phyloP scores from a whole-genome alignment of 2,329 filamentous ascomycete genomes.

The Fusarium denticulatum region DNA sequence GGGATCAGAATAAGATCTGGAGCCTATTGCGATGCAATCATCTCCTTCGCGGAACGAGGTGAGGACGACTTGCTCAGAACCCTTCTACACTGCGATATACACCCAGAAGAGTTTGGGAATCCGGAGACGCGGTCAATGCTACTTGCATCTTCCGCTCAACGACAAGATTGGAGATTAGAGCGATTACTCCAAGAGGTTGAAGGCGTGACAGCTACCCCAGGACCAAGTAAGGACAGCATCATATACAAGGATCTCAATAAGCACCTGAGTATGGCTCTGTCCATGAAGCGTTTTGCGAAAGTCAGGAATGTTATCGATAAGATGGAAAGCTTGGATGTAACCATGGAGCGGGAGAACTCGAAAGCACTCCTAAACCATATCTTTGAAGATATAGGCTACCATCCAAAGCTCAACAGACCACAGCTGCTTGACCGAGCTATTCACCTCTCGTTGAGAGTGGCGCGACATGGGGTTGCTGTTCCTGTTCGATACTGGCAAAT shows the following conservation, averaged over 20 bases:
- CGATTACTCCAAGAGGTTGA: slow-evolving; percentile 58
- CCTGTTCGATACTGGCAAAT: slow-evolving; percentile 54
- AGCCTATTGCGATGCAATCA: slow-evolving; percentile 72
- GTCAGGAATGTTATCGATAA: slow-evolving; percentile 45
- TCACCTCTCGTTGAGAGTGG: slow-evolving; percentile 42
- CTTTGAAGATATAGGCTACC: slow-evolving; percentile 44
- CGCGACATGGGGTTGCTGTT: slow-evolving; percentile 48
- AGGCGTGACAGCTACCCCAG: slow-evolving; percentile 11
- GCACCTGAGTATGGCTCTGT: slow-evolving; percentile 21
- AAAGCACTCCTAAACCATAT: slow-evolving; percentile 38
- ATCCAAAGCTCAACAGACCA: slow-evolving; percentile 37
- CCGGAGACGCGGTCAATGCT: slow-evolving; percentile 52
- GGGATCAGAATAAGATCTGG: slow-evolving; percentile 71
- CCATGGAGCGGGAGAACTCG: slow-evolving; percentile 44
- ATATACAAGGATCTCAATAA: slow-evolving; percentile 41
- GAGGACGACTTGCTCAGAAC: slow-evolving; percentile 60
- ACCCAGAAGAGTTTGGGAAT: slow-evolving; percentile 66
- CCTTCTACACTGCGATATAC: slow-evolving; percentile 61
- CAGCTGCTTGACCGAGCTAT: slow-evolving; percentile 46
- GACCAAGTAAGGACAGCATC: slow-evolving; percentile 22
- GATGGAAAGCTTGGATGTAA: slow-evolving; percentile 47
- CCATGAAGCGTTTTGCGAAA: slow-evolving; percentile 27
- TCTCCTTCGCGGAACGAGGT: slow-evolving; percentile 68
- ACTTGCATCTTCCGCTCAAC: slow-evolving; percentile 45
- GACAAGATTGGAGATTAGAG: slow-evolving; percentile 53